These are phyloP conservation scores for Neoboletus brunneissimus DNA, from an alignment of 768 basidiomycete species.

Conservation along the genomic window DNA sequence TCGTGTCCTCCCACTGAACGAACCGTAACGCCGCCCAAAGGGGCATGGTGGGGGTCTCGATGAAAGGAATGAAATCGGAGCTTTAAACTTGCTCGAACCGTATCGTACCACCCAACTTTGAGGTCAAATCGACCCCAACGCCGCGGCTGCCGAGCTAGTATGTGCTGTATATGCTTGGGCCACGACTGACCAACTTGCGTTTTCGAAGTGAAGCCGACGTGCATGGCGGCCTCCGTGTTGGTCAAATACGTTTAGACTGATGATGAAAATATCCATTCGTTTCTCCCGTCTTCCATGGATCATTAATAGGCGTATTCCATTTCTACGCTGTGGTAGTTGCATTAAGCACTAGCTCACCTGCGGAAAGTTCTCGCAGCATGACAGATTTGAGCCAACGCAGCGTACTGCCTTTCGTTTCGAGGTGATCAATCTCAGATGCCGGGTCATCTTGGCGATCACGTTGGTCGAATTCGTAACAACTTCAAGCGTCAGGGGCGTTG, in stretches of 20 bases:
- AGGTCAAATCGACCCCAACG: not conserved
- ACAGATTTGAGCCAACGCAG: not conserved
- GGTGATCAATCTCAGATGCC: not conserved
- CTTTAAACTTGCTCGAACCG: constrained; percentile 3
- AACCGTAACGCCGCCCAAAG: not conserved
- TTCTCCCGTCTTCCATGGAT: not conserved
- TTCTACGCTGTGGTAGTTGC: not conserved
- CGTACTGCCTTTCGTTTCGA: not conserved
- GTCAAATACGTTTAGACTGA: not conserved
- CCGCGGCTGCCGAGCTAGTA: not conserved
- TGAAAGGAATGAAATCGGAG: constrained; percentile 7
- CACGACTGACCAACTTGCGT: too few species aligned
- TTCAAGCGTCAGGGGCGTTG: not conserved
- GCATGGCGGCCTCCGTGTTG: not conserved
- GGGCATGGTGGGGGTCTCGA: not conserved
- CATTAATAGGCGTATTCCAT: not conserved
- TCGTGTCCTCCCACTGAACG: constrained; percentile 14
- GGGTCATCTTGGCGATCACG: not conserved
- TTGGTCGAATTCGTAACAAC: not conserved
- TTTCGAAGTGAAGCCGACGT: not conserved
- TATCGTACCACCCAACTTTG: not conserved
- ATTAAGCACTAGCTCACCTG: not conserved
- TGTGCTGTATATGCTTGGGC: not conserved
- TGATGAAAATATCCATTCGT: not conserved
- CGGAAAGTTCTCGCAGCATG: not conserved